Evolutionary conservation across 495 filamentous ascomycete genomes (phyloP), one percentile per base, ranked within the genome.

Genomic region (Xylaria palmicola): DNA sequence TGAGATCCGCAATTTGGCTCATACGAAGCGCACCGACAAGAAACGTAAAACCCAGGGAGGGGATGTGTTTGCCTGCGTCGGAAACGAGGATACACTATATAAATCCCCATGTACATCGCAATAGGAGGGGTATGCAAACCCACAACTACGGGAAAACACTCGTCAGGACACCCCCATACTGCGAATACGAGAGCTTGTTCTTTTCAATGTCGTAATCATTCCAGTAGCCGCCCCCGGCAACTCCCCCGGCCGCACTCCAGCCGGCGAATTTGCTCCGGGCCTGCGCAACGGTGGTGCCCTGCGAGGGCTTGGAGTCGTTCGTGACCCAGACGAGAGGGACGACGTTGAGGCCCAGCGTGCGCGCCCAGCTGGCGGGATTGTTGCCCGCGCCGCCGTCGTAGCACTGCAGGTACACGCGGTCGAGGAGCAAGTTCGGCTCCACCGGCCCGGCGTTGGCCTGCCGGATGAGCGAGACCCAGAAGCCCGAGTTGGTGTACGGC

Each of bases 171-270:
- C 62, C 37, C 6, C 72, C 74, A 56, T 77, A 77, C 1, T 65
- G 71, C n/a, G 59, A 60, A 37, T 79, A 77, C 29, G 74, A 76
- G 40, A 74, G 49, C 12, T 59, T 53, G 68, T 77, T 78, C 67
- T 77, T 77, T 65, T 78, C 77, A 39, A 79, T 78, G 50, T 79
- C 77, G 44, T 70, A 77, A 52, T 79, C 74, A 52, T 79, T 79
- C 75, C 75, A 79, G 55, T 74, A 77, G 1, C 77, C 77, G 1
- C 74, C 77, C 0, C 76, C 77, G 3, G 68, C 74, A 22, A 79
- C 56, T 2, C 66, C 56, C 6, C 64, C 62, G 29, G 60, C 40
- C 22, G 50, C 39, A 27, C 66, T 65, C 76, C 76, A 79, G n/a
- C 53, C 32, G 0, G 62, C 24, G 32, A 79, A 76, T 49, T 55